phyloP scores from a whole-genome alignment of 2,329 filamentous ascomycete genomes.

The Fusarium nodosum region DNA sequence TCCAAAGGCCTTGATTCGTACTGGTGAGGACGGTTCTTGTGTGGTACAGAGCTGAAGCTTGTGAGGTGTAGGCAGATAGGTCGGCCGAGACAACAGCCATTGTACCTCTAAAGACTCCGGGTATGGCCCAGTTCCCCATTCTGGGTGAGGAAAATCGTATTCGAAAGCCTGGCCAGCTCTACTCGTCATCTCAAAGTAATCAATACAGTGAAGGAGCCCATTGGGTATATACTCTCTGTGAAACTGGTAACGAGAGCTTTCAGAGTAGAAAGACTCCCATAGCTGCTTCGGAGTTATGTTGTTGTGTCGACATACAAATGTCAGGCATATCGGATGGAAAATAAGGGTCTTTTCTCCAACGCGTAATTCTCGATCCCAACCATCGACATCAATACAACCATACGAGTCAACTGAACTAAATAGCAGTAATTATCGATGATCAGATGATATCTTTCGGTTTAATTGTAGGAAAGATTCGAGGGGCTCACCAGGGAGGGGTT shows the following conservation, averaged over 20 bases:
- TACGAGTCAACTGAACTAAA: background rate
- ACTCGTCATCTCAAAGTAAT: background rate
- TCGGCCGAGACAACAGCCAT: background rate
- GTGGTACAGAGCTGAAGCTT: fast-evolving
- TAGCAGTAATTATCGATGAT: background rate
- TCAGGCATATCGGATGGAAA: background rate
- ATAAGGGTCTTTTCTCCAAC: too few relatives aligned
- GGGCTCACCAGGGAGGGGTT: background rate
- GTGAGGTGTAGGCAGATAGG: background rate
- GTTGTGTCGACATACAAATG: background rate
- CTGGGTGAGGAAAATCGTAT: too few relatives aligned
- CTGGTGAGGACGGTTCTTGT: fast-evolving
- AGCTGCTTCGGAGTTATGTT: background rate
- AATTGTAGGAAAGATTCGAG: background rate
- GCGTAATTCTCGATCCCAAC: too few relatives aligned
- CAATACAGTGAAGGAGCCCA: background rate
- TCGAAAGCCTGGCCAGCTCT: too few relatives aligned
- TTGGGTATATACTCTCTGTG: too few relatives aligned
- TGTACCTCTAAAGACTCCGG: too few relatives aligned
- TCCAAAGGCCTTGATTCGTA: fast-evolving
- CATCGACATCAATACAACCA: background rate
- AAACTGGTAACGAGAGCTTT: too few relatives aligned
- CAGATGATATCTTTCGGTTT: background rate
- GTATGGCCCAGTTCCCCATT: too few relatives aligned
- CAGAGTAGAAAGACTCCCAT: background rate